These are phyloP conservation scores for Lycium barbarum DNA, from an alignment of 257 asterid species.

Conservation along the genomic window DNA sequence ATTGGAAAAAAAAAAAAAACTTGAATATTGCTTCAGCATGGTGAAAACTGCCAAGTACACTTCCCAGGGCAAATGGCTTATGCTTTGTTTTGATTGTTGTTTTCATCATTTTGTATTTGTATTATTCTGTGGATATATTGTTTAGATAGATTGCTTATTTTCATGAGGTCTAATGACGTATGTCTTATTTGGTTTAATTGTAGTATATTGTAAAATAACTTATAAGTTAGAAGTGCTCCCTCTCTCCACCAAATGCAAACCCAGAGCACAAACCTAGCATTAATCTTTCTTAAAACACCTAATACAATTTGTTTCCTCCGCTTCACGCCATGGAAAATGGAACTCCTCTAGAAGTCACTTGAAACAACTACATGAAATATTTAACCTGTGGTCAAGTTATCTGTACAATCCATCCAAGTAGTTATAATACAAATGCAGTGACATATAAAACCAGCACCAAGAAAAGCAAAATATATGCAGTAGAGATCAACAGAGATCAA, in stretches of 20 bases:
- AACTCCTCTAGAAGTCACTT: neutral
- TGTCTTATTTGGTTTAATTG: no score
- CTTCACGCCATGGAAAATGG: no score
- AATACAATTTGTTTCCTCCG: neutral
- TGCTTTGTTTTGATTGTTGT: no score
- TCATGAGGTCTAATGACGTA: no score
- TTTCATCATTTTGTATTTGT: no score
- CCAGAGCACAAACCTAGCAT: neutral
- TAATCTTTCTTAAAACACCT: neutral
- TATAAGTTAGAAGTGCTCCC: neutral
- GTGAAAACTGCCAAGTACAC: no score
- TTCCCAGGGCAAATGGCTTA: no score
- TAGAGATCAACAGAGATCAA: neutral
- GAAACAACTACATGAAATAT: neutral
- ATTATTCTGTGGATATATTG: no score
- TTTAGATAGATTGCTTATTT: no score
- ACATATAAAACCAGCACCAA: neutral
- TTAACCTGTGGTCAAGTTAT: neutral
- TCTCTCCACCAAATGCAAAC: neutral
- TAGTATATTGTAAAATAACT: no score
- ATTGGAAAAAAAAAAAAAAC: no score
- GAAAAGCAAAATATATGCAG: slow-evolving; percentile 11
- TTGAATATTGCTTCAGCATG: no score
- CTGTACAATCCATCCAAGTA: slow-evolving; percentile 22
- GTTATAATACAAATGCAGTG: neutral